Percentiles rank a stretch among this genome's conserved stretches.
These are phyloP conservation scores for Didymellaceae sp. DNA, from an alignment of 2,329 filamentous ascomycete genomes.

Conservation along the genomic window DNA sequence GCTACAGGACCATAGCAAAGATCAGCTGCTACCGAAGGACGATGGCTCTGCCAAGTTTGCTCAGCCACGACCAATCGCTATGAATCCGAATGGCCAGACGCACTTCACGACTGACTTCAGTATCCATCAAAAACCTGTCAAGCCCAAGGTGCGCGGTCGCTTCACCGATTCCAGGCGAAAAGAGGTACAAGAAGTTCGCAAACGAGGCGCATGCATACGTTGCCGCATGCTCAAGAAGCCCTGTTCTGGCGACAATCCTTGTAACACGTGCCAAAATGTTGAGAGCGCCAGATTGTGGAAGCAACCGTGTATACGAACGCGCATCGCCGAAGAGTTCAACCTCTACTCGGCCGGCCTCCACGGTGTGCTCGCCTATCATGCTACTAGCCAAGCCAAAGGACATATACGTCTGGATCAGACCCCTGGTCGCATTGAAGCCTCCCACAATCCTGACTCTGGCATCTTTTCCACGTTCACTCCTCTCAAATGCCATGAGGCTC, in stretches of 20 bases:
- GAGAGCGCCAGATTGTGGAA: slow-evolving; percentile 68
- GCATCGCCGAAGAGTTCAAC: slow-evolving; percentile 64
- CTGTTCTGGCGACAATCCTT: slow-evolving; percentile 66
- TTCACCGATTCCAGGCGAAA: slow-evolving; percentile 64
- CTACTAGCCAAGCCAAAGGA: slow-evolving; percentile 56
- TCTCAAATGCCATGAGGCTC: slow-evolving; percentile 46
- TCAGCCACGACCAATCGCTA: slow-evolving; percentile 48
- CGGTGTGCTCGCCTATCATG: slow-evolving; percentile 59
- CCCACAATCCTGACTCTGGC: slow-evolving; percentile 55
- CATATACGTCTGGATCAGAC: slow-evolving; percentile 57
- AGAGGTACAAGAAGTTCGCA: slow-evolving; percentile 66
- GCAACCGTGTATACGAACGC: slow-evolving; percentile 63
- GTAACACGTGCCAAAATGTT: slow-evolving; percentile 64
- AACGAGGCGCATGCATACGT: slow-evolving; percentile 66
- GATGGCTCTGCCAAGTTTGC: slow-evolving; percentile 33
- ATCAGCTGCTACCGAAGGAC: slow-evolving; percentile 33
- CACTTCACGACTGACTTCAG: slow-evolving; percentile 50
- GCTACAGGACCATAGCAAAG: slow-evolving; percentile 42
- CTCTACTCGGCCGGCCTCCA: slow-evolving; percentile 64
- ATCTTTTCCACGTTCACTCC: slow-evolving; percentile 57
- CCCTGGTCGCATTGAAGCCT: slow-evolving; percentile 61
- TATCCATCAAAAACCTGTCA: slow-evolving; percentile 48
- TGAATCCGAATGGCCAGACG: slow-evolving; percentile 45
- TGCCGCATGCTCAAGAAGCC: slow-evolving; percentile 71
- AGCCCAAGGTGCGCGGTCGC: slow-evolving; percentile 60